Evolutionary conservation across 2,329 filamentous ascomycete genomes (phyloP).

Genomic region (Aspergillus ustus): DNA sequence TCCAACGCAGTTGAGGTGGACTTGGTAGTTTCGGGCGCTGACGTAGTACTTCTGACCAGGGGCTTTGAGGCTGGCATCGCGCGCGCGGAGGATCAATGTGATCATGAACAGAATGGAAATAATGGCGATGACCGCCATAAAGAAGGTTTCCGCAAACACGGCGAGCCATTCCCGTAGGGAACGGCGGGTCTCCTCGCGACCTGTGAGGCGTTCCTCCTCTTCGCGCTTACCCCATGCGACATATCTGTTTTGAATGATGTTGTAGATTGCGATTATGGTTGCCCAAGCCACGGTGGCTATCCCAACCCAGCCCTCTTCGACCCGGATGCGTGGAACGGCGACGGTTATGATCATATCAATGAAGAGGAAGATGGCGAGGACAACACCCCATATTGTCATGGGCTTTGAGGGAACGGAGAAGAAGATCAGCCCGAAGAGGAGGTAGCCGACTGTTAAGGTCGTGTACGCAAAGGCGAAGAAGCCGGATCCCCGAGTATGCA

Average conservation of each 20-base stretch:
- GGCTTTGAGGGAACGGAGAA: conserved; percentile 82
- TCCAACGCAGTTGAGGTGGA: conserved; percentile 87
- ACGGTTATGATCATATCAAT: conserved; percentile 80
- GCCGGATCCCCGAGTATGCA: conserved; percentile 85
- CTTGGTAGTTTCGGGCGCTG: conserved; percentile 79
- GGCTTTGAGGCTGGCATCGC: conserved; percentile 74
- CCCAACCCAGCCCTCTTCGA: conserved; percentile 92
- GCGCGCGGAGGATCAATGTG: conserved; percentile 76
- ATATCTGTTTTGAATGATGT: conserved; percentile 75
- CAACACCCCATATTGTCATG: conserved; percentile 72
- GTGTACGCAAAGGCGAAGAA: conserved; percentile 89
- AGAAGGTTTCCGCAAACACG: conserved; percentile 74
- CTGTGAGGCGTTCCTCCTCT: conserved; percentile 90
- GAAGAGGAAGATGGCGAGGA: conserved; percentile 69
- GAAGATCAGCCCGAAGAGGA: conserved; percentile 80
- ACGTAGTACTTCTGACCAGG: conserved; percentile 80
- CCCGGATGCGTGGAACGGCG: conserved; percentile 71
- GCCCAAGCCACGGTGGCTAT: conserved; percentile 84
- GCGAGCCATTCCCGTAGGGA: conserved; percentile 83
- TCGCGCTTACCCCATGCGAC: conserved; percentile 92
- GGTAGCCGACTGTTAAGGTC: conserved; percentile 74
- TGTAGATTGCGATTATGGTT: conserved; percentile 77
- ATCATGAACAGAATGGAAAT: conserved; percentile 76
- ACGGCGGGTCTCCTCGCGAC: conserved; percentile 81
- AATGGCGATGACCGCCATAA: conserved; percentile 70